Base-by-base conservation (phyloP, 495 filamentous ascomycete species). In the Penicillium verhagenii region DNA sequence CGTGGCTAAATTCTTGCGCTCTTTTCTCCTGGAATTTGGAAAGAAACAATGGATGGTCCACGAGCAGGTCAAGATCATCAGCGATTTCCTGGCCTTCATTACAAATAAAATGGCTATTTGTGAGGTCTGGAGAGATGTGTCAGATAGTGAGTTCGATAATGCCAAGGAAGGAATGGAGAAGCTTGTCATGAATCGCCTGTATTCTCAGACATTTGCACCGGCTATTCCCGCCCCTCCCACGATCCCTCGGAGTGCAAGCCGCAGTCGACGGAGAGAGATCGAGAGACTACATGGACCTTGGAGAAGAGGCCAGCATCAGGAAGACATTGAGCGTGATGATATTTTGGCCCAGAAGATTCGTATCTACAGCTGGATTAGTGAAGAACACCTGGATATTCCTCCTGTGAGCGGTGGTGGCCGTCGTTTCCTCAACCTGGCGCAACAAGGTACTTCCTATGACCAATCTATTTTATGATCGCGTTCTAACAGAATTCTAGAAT, bases 21-120 rank as follows among this genome's bases (percentile, higher is more conserved):
- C 93, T 6, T 99, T 99, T 65, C 76, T 99, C 11, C 79, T 83
- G 31, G 94, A 97, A 68, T 99, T 99, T 73, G 90, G 87, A 10
- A 99, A 99, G 73, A 90, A 91, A 60, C 95, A 97, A 70, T 99
- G 94, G 94, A 95, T 96, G 92, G 94, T 96, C 7, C 94, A 97
- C 65, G 94, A 99, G 71, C 94, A 99, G 69, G 92, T 96, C 58
- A 99, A 99, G 68, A 96, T 99, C 42, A 93, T 99, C 54, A 85
- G 90, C 51, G 94, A 99, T 66, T 99, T 99, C 63, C 77, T 99
- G 35, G 81, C 89, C n/a, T 99, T 99, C 59, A 99, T 99, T 54
- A 88, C 90, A 37, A 96, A 94, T 70, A 97, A 96, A 72, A 99
- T 99, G 94, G 91, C 86, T n/a, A 83, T 89, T 59, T 99, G 94